A percentile compares a stretch with the other conserved stretches of the same genome.
These are phyloP conservation scores for Dillenia suffruticosa DNA, from an alignment of 164 flowering plant genomes.

Conservation along the genomic window DNA sequence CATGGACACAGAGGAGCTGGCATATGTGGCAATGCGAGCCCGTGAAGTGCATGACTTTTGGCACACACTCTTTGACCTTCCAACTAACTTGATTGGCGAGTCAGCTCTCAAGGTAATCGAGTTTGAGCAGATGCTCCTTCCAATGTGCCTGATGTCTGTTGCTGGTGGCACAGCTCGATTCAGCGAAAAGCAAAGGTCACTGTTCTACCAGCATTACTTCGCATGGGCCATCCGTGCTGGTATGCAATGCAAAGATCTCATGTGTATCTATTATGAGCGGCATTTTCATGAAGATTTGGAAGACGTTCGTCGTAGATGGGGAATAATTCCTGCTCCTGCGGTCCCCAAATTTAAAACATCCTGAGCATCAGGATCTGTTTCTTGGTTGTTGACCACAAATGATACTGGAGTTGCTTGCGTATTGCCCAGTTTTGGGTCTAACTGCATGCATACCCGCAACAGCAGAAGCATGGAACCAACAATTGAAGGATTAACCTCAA, in stretches of 20 bases:
- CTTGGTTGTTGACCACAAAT: no score
- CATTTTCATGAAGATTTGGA: slow-evolving; percentile 88
- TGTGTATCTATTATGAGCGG: slow-evolving; percentile 80
- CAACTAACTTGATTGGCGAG: slow-evolving; percentile 91
- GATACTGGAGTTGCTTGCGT: no score
- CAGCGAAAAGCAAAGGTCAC: slow-evolving; percentile 58
- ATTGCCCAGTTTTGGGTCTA: no score
- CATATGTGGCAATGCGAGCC: slow-evolving; percentile 82
- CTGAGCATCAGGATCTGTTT: slow-evolving; percentile 1
- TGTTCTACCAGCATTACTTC: slow-evolving; percentile 73
- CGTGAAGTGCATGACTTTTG: slow-evolving; percentile 97
- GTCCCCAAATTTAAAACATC: slow-evolving; percentile 16
- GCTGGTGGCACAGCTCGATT: slow-evolving; percentile 81
- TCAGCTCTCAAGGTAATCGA: slow-evolving; percentile 93
- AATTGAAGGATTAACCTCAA: no score
- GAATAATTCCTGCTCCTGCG: slow-evolving; percentile 69
- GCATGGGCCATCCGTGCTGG: slow-evolving; percentile 92
- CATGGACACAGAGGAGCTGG: slow-evolving; percentile 89
- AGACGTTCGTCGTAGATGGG: slow-evolving; percentile 66
- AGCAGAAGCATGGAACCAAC: no score
- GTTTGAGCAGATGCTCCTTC: slow-evolving; percentile 93
- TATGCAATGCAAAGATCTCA: slow-evolving; percentile 62
- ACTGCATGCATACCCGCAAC: no score
- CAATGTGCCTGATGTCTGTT: slow-evolving; percentile 85
- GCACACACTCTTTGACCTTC: slow-evolving; percentile 89